A percentile compares a stretch with the other conserved stretches of the same genome.
phyloP scores from a whole-genome alignment of 2,329 filamentous ascomycete species.

The Kalmusia sp. region DNA sequence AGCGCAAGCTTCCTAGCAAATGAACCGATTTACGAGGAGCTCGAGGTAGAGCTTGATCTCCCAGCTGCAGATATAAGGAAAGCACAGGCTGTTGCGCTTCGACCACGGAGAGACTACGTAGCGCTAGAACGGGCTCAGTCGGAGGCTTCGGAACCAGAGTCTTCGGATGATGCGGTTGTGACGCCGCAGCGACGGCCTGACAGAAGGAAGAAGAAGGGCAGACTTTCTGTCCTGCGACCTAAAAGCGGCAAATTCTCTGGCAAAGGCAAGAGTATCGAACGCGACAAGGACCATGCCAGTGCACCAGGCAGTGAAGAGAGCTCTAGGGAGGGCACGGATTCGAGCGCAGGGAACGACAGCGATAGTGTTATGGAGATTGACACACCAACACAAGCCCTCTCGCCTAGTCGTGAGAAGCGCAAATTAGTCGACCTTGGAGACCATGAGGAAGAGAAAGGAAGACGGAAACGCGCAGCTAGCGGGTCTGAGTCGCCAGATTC shows the following conservation, averaged over 20 bases:
- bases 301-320: conserved; percentile 17
- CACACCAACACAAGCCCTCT: conserved; percentile 37
- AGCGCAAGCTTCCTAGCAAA: conserved; percentile 34
- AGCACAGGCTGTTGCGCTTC: conserved; percentile 37
- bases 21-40: conserved; percentile 43
- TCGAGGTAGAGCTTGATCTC: conserved; percentile 32
- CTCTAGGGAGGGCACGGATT: conserved; percentile 21
- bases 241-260: conserved; percentile 44
- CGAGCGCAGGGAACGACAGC: conserved; percentile 18
- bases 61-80: conserved; percentile 38
- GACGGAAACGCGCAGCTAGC: conserved; percentile 39
- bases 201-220: conserved; percentile 33
- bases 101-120: conserved; percentile 36
- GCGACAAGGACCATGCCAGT: conserved; percentile 6
- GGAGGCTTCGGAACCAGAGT: conserved; percentile 28
- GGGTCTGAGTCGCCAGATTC: conserved; percentile 27
- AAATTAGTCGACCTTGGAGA: conserved; percentile 27
- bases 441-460: conserved; percentile 21
- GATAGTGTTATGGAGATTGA: conserved; percentile 29
- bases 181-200: conserved; percentile 31
- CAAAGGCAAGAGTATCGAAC: conserved; percentile 35
- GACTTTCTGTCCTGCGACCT: conserved; percentile 44
- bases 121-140: conserved; percentile 29
- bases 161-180: conserved; percentile 15
- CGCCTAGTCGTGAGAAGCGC: conserved; percentile 35